A percentile compares a stretch with the other conserved stretches of the same genome.
phyloP scores from a whole-genome alignment of 1,284 basidiomycete species.

The Puccinia brachypodii region DNA sequence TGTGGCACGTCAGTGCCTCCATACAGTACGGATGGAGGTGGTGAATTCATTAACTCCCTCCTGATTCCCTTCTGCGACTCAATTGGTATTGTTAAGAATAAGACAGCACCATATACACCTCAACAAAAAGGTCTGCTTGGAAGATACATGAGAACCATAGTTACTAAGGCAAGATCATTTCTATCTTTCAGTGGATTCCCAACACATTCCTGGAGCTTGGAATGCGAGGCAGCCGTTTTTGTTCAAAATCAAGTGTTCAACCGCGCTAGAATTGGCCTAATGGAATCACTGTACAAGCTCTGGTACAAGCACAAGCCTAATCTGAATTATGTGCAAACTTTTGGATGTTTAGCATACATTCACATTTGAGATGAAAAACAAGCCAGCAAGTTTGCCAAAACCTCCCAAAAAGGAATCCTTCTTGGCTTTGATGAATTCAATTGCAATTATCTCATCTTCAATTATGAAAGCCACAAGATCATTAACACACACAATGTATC shows the following conservation, averaged over 20 bases:
- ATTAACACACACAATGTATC: not conserved
- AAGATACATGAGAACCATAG: not conserved
- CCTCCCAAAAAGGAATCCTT: not conserved
- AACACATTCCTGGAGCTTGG: not conserved
- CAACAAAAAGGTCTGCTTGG: not conserved
- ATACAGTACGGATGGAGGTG: conserved; percentile 1
- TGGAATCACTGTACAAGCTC: not conserved
- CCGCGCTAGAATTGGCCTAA: not conserved
- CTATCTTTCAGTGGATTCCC: not conserved
- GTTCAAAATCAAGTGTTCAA: not conserved
- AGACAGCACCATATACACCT: not conserved
- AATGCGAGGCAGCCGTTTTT: not conserved
- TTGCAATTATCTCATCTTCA: not conserved
- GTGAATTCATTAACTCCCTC: not conserved
- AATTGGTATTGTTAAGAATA: not conserved
- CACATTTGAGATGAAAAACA: not conserved
- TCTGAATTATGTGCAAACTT: not conserved
- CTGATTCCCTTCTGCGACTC: not conserved
- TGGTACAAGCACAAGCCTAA: not conserved
- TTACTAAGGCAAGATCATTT: not conserved
- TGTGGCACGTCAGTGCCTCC: too few species aligned
- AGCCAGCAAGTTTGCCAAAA: not conserved
- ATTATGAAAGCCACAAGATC: not conserved
- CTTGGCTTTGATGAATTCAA: conserved; percentile 6
- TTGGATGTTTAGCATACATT: conserved; percentile 3